Evolutionary conservation across 208 protist species (phyloP).

Genomic region (Leishmania gerbilli): DNA sequence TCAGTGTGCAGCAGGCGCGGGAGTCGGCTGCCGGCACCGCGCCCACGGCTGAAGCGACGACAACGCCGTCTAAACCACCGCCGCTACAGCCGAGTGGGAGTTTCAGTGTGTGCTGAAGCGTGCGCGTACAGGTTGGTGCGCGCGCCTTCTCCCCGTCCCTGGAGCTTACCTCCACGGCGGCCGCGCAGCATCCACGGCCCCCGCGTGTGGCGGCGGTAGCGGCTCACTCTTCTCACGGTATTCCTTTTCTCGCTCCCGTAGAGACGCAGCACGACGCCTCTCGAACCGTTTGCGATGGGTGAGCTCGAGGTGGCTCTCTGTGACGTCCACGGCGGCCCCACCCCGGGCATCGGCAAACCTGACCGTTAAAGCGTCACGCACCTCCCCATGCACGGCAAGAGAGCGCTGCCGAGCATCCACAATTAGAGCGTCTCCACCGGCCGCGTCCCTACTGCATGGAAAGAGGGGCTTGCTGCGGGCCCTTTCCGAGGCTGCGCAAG

Average conservation of each 20-base stretch:
- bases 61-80: neutral
- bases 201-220: neutral
- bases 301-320: neutral
- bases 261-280: neutral
- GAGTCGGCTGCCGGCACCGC: neutral
- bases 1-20: constrained; percentile 32
- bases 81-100: neutral
- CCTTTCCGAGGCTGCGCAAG: neutral
- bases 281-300: neutral
- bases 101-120: neutral
- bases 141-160: neutral
- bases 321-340: neutral
- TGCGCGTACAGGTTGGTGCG: neutral
- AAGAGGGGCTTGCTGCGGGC: neutral
- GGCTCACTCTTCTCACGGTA: neutral
- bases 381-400: neutral
- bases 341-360: neutral
- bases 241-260: neutral
- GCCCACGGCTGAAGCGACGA: neutral
- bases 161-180: neutral
- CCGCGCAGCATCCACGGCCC: neutral
- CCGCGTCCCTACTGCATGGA: neutral
- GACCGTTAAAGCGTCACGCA: neutral
- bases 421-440: neutral
- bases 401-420: neutral